Conservation (phyloP, 257 asterid genomes). For the Solanum dulcamara region DNA sequence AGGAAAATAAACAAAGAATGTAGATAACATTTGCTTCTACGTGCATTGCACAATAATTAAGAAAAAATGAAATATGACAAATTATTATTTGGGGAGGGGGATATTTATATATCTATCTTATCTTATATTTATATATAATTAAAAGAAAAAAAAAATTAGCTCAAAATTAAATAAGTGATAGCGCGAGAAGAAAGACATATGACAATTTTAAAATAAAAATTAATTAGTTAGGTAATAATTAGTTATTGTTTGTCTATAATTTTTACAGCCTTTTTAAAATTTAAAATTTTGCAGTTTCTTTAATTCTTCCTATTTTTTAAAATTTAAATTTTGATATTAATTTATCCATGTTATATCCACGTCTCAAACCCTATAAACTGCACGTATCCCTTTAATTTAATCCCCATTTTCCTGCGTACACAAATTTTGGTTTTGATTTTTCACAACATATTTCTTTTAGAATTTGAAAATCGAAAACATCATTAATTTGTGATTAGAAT, state of each 20-base stretch:
- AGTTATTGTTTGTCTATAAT: neutral
- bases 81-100: neutral
- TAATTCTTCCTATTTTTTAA: too few species aligned
- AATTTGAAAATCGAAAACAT: too few species aligned
- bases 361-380: too few species aligned
- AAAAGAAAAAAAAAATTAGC: neutral
- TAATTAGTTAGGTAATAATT: neutral
- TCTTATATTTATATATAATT: neutral
- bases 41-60: neutral
- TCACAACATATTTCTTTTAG: too few species aligned
- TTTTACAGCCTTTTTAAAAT: neutral
- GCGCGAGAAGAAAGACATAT: neutral
- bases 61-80: neutral
- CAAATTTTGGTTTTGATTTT: too few species aligned
- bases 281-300: neutral
- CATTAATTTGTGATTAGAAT: too few species aligned
- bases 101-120: neutral
- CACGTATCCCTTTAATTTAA: too few species aligned
- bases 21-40: neutral
- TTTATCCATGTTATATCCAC: neutral
- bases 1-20: neutral
- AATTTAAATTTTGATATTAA: neutral
- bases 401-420: too few species aligned
- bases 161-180: neutral
- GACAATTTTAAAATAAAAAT: too few species aligned